Percentiles rank a stretch among this genome's conserved stretches.
Conservation (phyloP, 352 stramenopile genomes). For the Thalassiosira sp. region DNA sequence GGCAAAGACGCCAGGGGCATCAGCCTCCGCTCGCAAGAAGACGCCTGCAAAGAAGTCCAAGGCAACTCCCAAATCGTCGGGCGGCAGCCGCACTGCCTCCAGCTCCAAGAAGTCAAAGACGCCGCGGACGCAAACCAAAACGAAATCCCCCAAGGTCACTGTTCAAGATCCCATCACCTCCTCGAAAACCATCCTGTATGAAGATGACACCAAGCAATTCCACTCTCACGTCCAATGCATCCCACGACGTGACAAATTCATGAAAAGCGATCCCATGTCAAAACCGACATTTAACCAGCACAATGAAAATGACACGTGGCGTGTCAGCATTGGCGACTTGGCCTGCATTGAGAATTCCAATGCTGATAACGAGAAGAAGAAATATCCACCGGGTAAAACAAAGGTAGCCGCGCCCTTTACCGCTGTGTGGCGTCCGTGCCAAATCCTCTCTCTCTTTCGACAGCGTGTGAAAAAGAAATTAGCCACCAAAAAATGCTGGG, state of each 20-base stretch:
- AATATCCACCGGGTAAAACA: neutral
- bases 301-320: conserved; percentile 6
- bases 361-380: neutral
- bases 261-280: neutral
- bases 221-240: conserved; percentile 1
- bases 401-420: conserved; percentile 2
- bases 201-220: conserved; percentile 9
- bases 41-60: neutral
- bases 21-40: neutral
- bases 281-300: neutral
- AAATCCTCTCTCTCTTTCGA: conserved; percentile 32
- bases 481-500: conserved; percentile 2
- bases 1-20: neutral
- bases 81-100: neutral
- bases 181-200: conserved; percentile 1
- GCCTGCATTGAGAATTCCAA: conserved; percentile 7
- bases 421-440: conserved; percentile 7
- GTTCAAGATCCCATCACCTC: neutral
- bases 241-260: conserved; percentile 9
- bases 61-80: too few species aligned
- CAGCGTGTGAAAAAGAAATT: conserved; percentile 6
- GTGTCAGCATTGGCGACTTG: conserved; percentile 28
- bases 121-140: neutral
- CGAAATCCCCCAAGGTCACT: neutral
- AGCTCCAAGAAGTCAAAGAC: neutral